A percentile compares a stretch with the other conserved stretches of the same genome.
These are phyloP conservation scores for Raddia distichophylla DNA, from an alignment of 176 grass and related monocot genomes.

Conservation along the genomic window DNA sequence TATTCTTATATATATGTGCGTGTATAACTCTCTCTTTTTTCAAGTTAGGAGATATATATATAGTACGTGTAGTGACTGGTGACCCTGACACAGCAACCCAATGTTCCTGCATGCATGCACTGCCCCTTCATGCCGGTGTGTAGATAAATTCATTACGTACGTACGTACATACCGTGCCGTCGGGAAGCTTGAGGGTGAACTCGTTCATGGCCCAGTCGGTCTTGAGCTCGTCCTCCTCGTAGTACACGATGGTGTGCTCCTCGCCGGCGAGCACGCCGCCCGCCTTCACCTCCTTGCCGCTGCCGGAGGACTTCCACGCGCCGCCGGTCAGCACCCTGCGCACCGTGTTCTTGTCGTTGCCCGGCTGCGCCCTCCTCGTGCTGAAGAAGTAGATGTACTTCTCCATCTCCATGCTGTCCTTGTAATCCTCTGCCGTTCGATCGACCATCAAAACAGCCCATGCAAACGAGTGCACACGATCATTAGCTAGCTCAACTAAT, in stretches of 20 bases:
- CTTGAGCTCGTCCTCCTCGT: neutral
- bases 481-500: no score
- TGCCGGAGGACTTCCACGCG: constrained; percentile 26
- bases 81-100: no score
- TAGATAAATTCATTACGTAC: neutral
- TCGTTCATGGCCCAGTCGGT: constrained; percentile 41
- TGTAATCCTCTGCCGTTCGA: neutral
- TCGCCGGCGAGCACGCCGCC: neutral
- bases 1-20: no score
- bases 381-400: constrained; percentile 47
- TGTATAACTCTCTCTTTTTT: no score
- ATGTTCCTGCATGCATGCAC: no score
- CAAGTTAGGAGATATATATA: no score
- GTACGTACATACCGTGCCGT: neutral
- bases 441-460: no score
- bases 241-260: constrained; percentile 42
- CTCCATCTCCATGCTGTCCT: constrained; percentile 3
- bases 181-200: neutral
- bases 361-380: neutral
- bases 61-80: no score
- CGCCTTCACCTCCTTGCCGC: neutral
- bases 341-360: neutral
- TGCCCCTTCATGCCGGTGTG: no score
- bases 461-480: no score
- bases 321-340: neutral